Conservation (phyloP, 768 basidiomycete genomes). For the Dacryopinax primogenitus region DNA sequence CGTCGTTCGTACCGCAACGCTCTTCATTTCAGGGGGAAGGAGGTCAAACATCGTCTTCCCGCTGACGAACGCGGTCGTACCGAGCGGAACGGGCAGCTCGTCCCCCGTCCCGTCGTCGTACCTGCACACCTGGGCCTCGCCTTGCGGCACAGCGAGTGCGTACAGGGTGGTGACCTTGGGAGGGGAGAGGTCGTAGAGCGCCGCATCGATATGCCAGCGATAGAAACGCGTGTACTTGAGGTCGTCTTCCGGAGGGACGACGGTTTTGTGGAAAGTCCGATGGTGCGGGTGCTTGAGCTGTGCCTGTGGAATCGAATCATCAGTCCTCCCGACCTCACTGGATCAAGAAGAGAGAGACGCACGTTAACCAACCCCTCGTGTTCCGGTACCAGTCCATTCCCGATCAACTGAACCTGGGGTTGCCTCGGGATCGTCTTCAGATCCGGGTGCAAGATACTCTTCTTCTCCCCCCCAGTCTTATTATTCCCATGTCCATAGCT, state of each 20-base stretch:
- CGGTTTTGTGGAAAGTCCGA: slow-evolving; percentile 74
- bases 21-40: slow-evolving; percentile 57
- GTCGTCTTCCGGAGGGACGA: slow-evolving; percentile 59
- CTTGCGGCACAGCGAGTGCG: slow-evolving; percentile 58
- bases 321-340: neutral
- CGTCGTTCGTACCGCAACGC: slow-evolving; percentile 59
- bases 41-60: slow-evolving; percentile 78
- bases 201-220: slow-evolving; percentile 88
- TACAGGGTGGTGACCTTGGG: slow-evolving; percentile 80
- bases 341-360: slow-evolving; percentile 10
- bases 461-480: slow-evolving; percentile 58
- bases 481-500: slow-evolving; percentile 82
- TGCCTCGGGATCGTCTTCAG: slow-evolving; percentile 81
- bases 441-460: slow-evolving; percentile 77
- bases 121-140: slow-evolving; percentile 46
- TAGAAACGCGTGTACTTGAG: slow-evolving; percentile 68
- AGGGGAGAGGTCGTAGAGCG: slow-evolving; percentile 60
- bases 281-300: slow-evolving; percentile 78
- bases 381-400: slow-evolving; percentile 67
- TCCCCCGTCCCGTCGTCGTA: slow-evolving; percentile 86
- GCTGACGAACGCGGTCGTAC: slow-evolving; percentile 63
- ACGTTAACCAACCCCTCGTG: slow-evolving; percentile 64
- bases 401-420: slow-evolving; percentile 85
- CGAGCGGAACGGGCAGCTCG: slow-evolving; percentile 66
- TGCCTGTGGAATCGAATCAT: slow-evolving; percentile 28